Percentiles rank a stretch among this genome's conserved stretches.
Conservation (phyloP, 2,329 filamentous ascomycete genomes). For the Talaromyces sp. region DNA sequence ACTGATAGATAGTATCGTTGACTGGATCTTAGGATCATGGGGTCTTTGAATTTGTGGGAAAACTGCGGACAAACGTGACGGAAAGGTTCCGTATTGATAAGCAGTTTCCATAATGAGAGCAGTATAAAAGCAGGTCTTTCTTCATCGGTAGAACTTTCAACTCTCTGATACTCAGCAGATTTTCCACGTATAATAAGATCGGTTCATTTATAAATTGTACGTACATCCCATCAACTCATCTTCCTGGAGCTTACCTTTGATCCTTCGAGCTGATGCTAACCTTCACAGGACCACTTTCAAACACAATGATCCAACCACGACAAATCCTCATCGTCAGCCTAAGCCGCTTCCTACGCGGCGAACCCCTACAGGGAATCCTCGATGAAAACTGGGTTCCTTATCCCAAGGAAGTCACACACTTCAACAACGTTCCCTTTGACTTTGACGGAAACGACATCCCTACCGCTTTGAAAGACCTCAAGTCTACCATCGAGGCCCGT, state of each 20-base stretch:
- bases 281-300: neutral
- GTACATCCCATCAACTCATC: neutral
- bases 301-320: neutral
- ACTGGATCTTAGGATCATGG: neutral
- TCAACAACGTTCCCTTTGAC: constrained; percentile 1
- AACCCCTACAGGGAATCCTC: neutral
- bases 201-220: too few relatives aligned
- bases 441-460: neutral
- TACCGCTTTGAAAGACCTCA: neutral
- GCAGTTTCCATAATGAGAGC: neutral
- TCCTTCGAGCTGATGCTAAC: neutral
- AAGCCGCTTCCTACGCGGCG: neutral
- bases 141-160: neutral
- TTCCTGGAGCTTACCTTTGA: neutral
- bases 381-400: neutral
- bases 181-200: too few relatives aligned
- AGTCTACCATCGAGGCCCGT: neutral
- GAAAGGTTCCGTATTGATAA: neutral
- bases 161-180: too few relatives aligned
- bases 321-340: constrained; percentile 7
- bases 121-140: neutral
- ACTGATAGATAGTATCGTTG: neutral
- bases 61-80: neutral
- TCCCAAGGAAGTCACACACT: neutral
- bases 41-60: too few relatives aligned